Evolutionary conservation across 176 grass and related monocot species (phyloP).

Genomic region (Aegilops tauschii): DNA sequence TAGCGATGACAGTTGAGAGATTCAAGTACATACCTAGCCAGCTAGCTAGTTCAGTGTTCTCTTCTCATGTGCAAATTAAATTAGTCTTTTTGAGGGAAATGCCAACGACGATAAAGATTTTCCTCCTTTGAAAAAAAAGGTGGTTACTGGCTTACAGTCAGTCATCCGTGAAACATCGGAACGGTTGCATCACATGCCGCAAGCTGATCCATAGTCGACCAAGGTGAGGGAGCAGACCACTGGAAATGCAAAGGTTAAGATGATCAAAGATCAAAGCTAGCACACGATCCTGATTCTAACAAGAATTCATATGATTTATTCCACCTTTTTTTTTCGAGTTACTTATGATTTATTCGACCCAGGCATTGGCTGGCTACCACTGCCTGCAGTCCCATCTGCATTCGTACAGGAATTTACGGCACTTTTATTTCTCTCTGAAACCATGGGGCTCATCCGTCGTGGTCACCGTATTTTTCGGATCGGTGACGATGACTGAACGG

Average conservation of each 20-base stretch:
- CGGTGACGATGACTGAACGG: not conserved
- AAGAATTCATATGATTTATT: slow-evolving; percentile 18
- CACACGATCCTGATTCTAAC: not conserved
- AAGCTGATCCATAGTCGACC: not conserved
- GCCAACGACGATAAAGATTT: not conserved
- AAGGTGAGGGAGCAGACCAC: not conserved
- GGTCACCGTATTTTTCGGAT: slow-evolving; percentile 11
- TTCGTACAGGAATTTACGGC: slow-evolving; percentile 10
- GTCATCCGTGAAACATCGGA: not conserved
- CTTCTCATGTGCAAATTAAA: slow-evolving; percentile 1
- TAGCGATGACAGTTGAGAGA: slow-evolving; percentile 23
- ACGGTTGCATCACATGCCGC: slow-evolving; percentile 2
- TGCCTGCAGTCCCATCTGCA: not conserved
- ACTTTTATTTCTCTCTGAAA: slow-evolving; percentile 7
- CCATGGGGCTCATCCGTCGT: slow-evolving; percentile 11
- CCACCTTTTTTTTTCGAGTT: not conserved
- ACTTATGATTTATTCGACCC: slow-evolving; percentile 17
- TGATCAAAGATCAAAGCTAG: slow-evolving; percentile 33
- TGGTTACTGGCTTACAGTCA: not conserved
- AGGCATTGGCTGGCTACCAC: slow-evolving; percentile 31
- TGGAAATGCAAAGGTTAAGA: slow-evolving; percentile 5
- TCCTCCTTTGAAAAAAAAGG: not conserved
- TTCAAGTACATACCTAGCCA: slow-evolving; percentile 8
- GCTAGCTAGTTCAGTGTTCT: not conserved
- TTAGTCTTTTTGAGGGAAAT: not conserved